Evolutionary conservation across 2,329 filamentous ascomycete species (phyloP).

Genomic region (Colletotrichum sp.): DNA sequence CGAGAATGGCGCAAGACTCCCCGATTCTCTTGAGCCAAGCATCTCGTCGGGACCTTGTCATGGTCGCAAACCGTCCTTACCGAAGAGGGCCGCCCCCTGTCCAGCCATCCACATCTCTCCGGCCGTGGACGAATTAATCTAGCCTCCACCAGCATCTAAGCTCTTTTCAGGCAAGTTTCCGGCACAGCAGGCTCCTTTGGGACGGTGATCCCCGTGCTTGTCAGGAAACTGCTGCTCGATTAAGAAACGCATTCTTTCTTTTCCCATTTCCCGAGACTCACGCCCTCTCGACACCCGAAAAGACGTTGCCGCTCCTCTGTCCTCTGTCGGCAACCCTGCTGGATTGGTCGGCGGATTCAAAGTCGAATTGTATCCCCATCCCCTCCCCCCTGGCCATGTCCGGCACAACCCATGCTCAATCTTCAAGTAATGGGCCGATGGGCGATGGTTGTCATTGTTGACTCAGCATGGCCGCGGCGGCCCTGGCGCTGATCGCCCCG

Average conservation of each 20-base stretch:
- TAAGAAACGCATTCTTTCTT: slow-evolving; percentile 32
- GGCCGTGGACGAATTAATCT: slow-evolving; percentile 12
- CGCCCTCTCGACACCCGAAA: not conserved
- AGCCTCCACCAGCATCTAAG: slow-evolving; percentile 26
- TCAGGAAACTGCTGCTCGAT: slow-evolving; percentile 37
- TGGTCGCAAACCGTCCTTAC: slow-evolving; percentile 28
- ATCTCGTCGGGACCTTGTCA: slow-evolving; percentile 17
- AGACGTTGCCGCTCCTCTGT: not conserved
- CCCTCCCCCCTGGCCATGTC: not conserved
- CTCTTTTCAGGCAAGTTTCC: slow-evolving; percentile 39
- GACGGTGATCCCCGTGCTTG: slow-evolving; percentile 39
- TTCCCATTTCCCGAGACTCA: slow-evolving; percentile 11
- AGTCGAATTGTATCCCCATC: not conserved
- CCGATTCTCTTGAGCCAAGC: slow-evolving; percentile 14
- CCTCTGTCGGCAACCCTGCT: not conserved
- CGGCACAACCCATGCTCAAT: not conserved
- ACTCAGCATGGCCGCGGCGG: slow-evolving; percentile 10
- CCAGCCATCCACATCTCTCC: slow-evolving; percentile 5
- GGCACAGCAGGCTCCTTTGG: slow-evolving; percentile 40
- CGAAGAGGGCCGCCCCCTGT: slow-evolving; percentile 24
- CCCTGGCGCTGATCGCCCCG: slow-evolving; percentile 15
- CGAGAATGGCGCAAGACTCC: slow-evolving; percentile 18
- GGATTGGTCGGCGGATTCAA: not conserved
- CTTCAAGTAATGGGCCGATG: slow-evolving; percentile 4
- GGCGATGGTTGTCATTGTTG: slow-evolving; percentile 14